Percentiles rank a stretch among this genome's conserved stretches.
Conservation (phyloP, 2,329 filamentous ascomycete species). For the Epichloe gansuensis region DNA sequence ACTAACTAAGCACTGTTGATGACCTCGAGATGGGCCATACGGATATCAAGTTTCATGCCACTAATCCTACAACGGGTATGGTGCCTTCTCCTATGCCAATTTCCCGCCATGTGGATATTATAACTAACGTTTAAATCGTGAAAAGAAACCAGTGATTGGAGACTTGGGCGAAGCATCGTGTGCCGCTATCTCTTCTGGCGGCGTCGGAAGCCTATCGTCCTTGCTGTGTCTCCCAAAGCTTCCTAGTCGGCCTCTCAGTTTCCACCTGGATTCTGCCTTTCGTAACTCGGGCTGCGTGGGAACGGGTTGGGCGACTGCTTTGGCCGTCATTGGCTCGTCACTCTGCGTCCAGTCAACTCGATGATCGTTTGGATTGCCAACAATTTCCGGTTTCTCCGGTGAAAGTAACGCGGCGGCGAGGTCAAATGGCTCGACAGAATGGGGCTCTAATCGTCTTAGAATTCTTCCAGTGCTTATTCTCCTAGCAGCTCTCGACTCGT, state of each 20-base stretch:
- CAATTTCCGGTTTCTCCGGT: not conserved
- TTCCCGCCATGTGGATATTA: not conserved
- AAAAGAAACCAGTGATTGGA: constrained; percentile 28
- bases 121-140: constrained; percentile 30
- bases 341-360: constrained; percentile 48
- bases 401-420: constrained; percentile 1
- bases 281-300: constrained; percentile 20
- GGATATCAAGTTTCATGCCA: constrained; percentile 5
- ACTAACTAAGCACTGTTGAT: not conserved
- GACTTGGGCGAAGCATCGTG: constrained; percentile 17
- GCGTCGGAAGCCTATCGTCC: constrained; percentile 13
- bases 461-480: constrained; percentile 28
- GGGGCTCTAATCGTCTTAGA: constrained; percentile 10
- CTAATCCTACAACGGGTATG: constrained; percentile 3
- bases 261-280: constrained; percentile 38
- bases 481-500: constrained; percentile 12
- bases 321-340: constrained; percentile 28
- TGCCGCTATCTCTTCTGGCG: constrained; percentile 8
- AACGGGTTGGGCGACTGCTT: not conserved
- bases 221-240: constrained; percentile 19
- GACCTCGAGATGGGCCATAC: not conserved
- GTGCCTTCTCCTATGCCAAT: not conserved
- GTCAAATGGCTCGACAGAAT: constrained; percentile 3
- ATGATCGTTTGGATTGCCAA: constrained; percentile 20
- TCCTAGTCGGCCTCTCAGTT: constrained; percentile 30